Base-by-base conservation (phyloP, 2,329 filamentous ascomycete genomes). In the Zelopaecilomyces penicillatus region DNA sequence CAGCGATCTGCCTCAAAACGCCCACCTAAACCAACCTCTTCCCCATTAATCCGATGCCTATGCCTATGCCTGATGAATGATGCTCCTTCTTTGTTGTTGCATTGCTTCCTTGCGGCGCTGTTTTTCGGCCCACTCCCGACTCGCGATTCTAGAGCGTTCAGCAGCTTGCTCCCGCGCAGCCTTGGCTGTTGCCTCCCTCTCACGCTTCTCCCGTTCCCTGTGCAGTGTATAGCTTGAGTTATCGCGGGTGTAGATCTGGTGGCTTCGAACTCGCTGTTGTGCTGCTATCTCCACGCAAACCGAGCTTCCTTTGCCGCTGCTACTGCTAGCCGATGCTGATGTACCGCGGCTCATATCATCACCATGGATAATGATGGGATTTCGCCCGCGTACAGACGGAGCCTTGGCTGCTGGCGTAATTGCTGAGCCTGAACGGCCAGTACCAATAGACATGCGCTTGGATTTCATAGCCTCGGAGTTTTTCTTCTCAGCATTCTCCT, bases 121-220 rank as follows among this genome's bases (percentile, higher is more conserved):
- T 61, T 73, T 79, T 57, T 80, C 76, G 8, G 78, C 78, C 78
- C 79, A 82, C 53, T 80, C 75, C 31, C 78, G 71, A 51, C 77
- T 77, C 47, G 75, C 69, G 57, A 70, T 67, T 43, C 79, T 70
- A 43, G 76, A 78, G 54, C 75, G 69, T 60, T 83, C 78, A 7
- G 80, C 78, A 27, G 80, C 80, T 54, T 79, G 68, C 53, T 79
- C 73, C 37, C 80, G 68, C 6, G 78, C 78, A 44, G 66, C 55
- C 54, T 73, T 77, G 10, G 78, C 72, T 33, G 69, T 65, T 39
- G 64, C 60, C 52, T 82, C 78, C 31, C 77, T 70, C 48, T 76
- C 74, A 6, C 66, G 67, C 52, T 66, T 73, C 57, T 79, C 78
- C 7, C 67, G 68, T 50, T 77, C 71, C 40, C 71, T 70, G 38